Evolutionary conservation across 345 rosid species (phyloP).

Genomic region (Psidium guajava): DNA sequence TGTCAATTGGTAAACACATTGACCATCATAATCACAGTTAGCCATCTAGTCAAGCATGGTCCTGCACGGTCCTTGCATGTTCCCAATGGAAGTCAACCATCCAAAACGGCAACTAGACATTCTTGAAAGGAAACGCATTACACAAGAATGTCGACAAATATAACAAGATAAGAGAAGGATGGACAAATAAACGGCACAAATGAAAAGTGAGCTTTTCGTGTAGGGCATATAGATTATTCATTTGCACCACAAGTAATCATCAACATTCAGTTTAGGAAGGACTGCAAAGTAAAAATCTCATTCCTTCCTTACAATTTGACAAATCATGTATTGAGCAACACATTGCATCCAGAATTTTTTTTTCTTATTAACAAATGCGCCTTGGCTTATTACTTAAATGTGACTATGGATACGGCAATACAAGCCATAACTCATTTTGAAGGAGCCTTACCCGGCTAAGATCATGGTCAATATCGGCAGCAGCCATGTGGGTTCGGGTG

Average conservation of each 20-base stretch:
- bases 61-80: neutral
- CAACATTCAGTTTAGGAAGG: neutral
- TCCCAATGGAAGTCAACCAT: neutral
- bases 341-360: neutral
- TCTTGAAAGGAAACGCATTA: neutral
- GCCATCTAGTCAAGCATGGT: neutral
- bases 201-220: neutral
- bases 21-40: neutral
- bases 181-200: neutral
- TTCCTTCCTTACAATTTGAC: neutral
- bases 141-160: neutral
- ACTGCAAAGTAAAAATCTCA: neutral
- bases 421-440: neutral
- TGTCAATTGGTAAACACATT: neutral
- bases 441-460: constrained; percentile 67
- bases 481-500: constrained; percentile 53
- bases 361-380: neutral
- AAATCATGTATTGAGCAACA: neutral
- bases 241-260: neutral
- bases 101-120: neutral
- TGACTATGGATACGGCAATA: neutral
- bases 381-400: neutral
- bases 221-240: neutral
- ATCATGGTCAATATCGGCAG: constrained; percentile 80
- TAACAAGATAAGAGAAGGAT: neutral